These are phyloP conservation scores for Nakaseomyces glabratus DNA, from an alignment of 1,139 yeast species.

Conservation along the genomic window DNA sequence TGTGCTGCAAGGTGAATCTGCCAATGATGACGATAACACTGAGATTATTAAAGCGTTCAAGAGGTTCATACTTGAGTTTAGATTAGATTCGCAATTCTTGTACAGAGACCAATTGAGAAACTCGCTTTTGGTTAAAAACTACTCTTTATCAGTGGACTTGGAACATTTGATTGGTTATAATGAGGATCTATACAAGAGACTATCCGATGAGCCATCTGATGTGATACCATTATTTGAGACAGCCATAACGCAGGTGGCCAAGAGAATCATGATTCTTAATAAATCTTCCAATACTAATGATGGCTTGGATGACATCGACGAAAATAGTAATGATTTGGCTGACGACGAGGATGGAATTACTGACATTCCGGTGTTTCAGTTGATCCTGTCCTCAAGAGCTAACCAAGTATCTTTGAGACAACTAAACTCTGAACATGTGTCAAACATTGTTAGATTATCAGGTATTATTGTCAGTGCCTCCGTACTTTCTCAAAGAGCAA, in stretches of 20 bases:
- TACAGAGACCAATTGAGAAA: conserved; percentile 91
- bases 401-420: conserved; percentile 68
- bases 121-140: conserved; percentile 69
- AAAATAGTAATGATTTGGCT: conserved; percentile 37
- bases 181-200: conserved; percentile 77
- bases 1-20: conserved; percentile 73
- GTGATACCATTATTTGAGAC: conserved; percentile 81
- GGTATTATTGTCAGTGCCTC: conserved; percentile 93
- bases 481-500: conserved; percentile 81
- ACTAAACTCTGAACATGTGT: conserved; percentile 77
- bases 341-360: conserved; percentile 34
- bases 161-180: conserved; percentile 83
- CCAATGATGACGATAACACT: conserved; percentile 51
- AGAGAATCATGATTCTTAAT: conserved; percentile 55
- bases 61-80: conserved; percentile 74
- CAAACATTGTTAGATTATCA: conserved; percentile 81
- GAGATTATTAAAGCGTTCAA: conserved; percentile 76
- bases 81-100: conserved; percentile 71
- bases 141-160: conserved; percentile 63
- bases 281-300: conserved; percentile 32
- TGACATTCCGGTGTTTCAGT: conserved; percentile 72
- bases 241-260: conserved; percentile 87
- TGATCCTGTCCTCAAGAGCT: conserved; percentile 67
- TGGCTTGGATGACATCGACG: conserved; percentile 15
- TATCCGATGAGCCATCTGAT: conserved; percentile 81